Percentiles rank a stretch among this genome's conserved stretches.
phyloP scores from a whole-genome alignment of 1,139 yeast species.

The Suhomyces wounanorum region DNA sequence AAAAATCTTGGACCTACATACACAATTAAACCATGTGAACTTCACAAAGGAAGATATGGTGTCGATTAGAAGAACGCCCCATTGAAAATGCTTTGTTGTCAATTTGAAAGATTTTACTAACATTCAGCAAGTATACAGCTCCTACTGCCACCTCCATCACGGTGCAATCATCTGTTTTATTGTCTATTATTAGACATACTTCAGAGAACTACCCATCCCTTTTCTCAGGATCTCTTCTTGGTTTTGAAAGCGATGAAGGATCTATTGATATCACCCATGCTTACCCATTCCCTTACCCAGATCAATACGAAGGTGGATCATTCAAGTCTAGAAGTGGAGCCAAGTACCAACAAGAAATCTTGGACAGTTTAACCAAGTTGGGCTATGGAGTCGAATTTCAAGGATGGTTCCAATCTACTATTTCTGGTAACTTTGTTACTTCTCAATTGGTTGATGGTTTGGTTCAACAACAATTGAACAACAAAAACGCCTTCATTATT shows the following conservation, averaged over 20 bases:
- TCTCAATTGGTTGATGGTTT: constrained; percentile 67
- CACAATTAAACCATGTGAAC: not conserved
- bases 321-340: constrained; percentile 61
- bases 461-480: constrained; percentile 63
- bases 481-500: constrained; percentile 66
- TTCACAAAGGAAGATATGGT: too few relatives aligned
- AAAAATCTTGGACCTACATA: not conserved
- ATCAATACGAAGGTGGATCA: constrained; percentile 56
- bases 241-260: constrained; percentile 64
- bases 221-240: constrained; percentile 76
- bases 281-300: constrained; percentile 62
- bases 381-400: constrained; percentile 72
- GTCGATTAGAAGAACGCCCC: too few relatives aligned
- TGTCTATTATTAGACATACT: constrained; percentile 73
- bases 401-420: constrained; percentile 81
- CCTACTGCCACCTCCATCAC: constrained; percentile 51
- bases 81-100: not conserved
- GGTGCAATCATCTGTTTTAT: constrained; percentile 61
- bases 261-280: constrained; percentile 59
- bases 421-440: constrained; percentile 69
- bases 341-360: constrained; percentile 70
- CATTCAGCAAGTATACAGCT: constrained; percentile 29
- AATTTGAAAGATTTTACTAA: not conserved
- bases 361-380: constrained; percentile 60
- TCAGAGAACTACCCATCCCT: constrained; percentile 67